These are phyloP conservation scores for Cordyceps farinosa DNA, from an alignment of 2,329 filamentous ascomycete genomes.

Conservation along the genomic window DNA sequence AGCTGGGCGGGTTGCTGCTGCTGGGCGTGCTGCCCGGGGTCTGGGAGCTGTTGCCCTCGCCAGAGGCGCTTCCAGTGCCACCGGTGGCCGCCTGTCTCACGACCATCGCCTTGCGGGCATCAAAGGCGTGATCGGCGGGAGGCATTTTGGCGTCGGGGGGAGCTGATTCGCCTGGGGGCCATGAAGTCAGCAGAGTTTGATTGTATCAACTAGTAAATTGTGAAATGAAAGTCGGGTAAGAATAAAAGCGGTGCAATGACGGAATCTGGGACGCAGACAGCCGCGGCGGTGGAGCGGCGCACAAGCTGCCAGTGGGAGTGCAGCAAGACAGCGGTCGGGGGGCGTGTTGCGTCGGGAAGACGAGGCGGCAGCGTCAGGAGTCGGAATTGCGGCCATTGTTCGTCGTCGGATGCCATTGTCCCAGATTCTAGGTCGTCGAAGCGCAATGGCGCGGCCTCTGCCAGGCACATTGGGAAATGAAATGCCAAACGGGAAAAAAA, in stretches of 20 bases:
- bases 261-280: slow-evolving; percentile 3
- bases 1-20: not conserved
- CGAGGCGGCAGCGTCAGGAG: not conserved
- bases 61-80: not conserved
- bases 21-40: not conserved
- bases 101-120: slow-evolving; percentile 6
- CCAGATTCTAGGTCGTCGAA: not conserved
- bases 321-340: not conserved
- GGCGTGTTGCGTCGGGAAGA: not conserved
- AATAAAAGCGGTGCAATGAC: not conserved
- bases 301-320: slow-evolving; percentile 3
- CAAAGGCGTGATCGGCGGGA: slow-evolving; percentile 1
- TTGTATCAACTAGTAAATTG: not conserved
- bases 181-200: not conserved
- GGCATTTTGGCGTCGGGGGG: not conserved
- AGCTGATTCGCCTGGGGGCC: not conserved
- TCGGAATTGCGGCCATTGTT: not conserved
- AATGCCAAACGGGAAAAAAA: not conserved
- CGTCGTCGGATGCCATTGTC: not conserved
- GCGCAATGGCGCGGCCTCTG: not conserved
- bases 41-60: not conserved
- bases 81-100: slow-evolving; percentile 11
- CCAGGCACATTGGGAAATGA: not conserved
- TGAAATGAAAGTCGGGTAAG: not conserved
- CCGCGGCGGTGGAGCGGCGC: slow-evolving; percentile 8